phyloP scores from a whole-genome alignment of 257 asterid genomes.

The Coffea eugenioides region DNA sequence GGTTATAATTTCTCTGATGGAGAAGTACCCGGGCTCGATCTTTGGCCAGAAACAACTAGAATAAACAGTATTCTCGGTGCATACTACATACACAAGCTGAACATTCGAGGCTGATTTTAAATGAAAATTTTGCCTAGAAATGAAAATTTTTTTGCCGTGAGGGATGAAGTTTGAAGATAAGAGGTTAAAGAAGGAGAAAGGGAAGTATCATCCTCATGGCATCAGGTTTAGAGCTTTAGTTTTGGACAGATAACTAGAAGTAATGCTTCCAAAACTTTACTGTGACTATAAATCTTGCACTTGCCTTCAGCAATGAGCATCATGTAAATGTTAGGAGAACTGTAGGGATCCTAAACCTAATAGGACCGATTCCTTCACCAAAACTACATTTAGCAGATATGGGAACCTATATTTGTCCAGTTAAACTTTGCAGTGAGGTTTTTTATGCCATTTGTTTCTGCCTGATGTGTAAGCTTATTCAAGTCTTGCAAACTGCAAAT shows the following conservation, averaged over 20 bases:
- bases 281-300: no score
- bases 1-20: neutral
- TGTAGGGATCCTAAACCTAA: neutral
- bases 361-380: neutral
- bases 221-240: neutral
- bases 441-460: neutral
- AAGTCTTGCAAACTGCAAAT: conserved; percentile 1
- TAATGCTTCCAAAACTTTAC: neutral
- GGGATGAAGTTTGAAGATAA: no score
- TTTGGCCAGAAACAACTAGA: neutral
- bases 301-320: no score
- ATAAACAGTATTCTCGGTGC: neutral
- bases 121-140: no score
- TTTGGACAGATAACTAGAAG: neutral
- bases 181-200: neutral
- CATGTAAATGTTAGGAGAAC: neutral
- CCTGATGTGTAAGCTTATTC: neutral
- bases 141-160: no score
- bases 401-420: neutral
- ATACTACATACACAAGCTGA: neutral
- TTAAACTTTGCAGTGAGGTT: neutral
- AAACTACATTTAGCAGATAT: neutral
- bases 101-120: no score
- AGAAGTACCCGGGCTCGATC: neutral
- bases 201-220: neutral